Conservation (phyloP, 805 yeast species). For the Tetrapisispora namnaoensis region DNA sequence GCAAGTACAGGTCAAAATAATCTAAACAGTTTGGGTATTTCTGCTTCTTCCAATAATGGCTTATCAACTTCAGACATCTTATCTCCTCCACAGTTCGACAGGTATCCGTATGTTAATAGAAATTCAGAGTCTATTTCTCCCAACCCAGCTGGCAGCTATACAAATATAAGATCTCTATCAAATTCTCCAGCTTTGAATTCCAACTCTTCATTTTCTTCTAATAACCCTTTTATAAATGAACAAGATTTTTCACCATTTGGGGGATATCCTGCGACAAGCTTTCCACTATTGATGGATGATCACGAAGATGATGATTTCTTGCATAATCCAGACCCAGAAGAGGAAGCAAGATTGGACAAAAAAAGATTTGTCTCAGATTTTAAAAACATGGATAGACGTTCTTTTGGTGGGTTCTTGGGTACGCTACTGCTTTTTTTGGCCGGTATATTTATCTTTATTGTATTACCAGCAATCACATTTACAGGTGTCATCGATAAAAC, state of each 20-base stretch:
- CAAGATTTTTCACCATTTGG: conserved; percentile 82
- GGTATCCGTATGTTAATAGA: conserved; percentile 50
- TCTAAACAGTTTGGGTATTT: not conserved
- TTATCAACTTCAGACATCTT: conserved; percentile 9
- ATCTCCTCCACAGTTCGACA: conserved; percentile 50
- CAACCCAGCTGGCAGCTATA: not conserved
- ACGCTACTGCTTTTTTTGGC: conserved; percentile 44
- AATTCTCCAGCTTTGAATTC: not conserved
- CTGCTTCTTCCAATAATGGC: not conserved
- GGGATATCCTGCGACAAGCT: conserved; percentile 91
- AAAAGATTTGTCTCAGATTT: conserved; percentile 56
- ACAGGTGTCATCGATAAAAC: conserved; percentile 46
- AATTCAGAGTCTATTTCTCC: conserved; percentile 30
- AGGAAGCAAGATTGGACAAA: conserved; percentile 77
- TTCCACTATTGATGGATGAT: conserved; percentile 86
- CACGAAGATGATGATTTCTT: conserved; percentile 91
- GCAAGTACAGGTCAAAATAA: not conserved
- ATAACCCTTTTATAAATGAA: conserved; percentile 32
- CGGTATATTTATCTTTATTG: conserved; percentile 54
- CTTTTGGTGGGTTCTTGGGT: conserved; percentile 52
- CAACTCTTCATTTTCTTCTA: conserved; percentile 4
- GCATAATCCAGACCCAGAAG: conserved; percentile 93
- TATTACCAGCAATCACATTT: conserved; percentile 77
- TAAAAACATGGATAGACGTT: conserved; percentile 54
- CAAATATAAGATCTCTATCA: not conserved